Evolutionary conservation across 75 land plant genomes (phyloP).

Genomic region (Azolla pinnata): DNA sequence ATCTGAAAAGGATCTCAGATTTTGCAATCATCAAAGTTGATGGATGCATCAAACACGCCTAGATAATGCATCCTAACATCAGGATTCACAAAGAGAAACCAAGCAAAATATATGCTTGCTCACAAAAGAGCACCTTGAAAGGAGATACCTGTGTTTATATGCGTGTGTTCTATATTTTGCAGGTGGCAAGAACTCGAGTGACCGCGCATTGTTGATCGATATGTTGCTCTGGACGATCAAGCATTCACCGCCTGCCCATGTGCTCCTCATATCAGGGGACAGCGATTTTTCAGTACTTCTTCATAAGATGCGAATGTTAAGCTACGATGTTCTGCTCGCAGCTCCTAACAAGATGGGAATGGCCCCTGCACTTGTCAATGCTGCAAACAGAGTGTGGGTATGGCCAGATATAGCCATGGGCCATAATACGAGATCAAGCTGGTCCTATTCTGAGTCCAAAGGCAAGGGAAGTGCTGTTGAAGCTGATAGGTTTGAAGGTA

Average conservation of each 20-base stretch:
- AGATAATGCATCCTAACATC: too few relatives aligned
- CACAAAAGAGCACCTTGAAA: too few relatives aligned
- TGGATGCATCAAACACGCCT: too few relatives aligned
- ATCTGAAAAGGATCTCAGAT: too few relatives aligned
- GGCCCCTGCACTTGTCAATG: slow-evolving; percentile 15
- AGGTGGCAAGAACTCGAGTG: slow-evolving; percentile 25
- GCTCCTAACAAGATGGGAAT: slow-evolving; percentile 5
- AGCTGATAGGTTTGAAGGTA: neutral
- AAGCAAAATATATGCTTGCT: too few relatives aligned
- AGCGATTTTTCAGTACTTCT: slow-evolving; percentile 16
- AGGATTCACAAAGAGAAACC: too few relatives aligned
- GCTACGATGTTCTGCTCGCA: slow-evolving; percentile 20
- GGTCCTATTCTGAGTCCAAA: neutral
- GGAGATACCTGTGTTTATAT: too few relatives aligned
- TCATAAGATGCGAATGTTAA: slow-evolving; percentile 18
- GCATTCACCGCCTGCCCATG: slow-evolving; percentile 23
- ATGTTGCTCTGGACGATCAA: slow-evolving; percentile 21
- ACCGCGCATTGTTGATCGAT: slow-evolving; percentile 21
- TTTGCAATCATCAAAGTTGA: too few relatives aligned
- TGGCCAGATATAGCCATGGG: slow-evolving; percentile 10
- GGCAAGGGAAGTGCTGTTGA: neutral
- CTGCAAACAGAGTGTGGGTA: slow-evolving; percentile 14
- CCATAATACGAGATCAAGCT: neutral
- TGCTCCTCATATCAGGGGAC: slow-evolving; percentile 25
- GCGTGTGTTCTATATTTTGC: too few relatives aligned